Conservation (phyloP, 805 yeast genomes). For the Wickerhamiella lipophila region DNA sequence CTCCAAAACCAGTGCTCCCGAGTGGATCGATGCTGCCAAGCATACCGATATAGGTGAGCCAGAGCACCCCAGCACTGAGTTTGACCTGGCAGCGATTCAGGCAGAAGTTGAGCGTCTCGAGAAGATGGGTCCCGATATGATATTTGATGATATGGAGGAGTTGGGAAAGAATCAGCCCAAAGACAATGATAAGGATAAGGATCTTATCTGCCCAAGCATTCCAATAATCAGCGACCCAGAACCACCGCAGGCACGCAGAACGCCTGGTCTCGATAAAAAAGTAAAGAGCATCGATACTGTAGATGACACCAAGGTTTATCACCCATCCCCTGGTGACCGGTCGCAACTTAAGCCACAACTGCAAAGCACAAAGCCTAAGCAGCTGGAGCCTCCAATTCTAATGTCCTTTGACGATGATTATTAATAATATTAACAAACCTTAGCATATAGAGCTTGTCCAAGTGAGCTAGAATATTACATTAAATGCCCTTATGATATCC, state of each 20-base stretch:
- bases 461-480: no score
- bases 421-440: not conserved
- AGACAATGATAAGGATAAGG: not conserved
- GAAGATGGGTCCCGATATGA: constrained; percentile 18
- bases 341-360: not conserved
- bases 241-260: constrained; percentile 4
- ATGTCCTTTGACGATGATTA: constrained; percentile 6
- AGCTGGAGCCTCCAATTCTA: constrained; percentile 1
- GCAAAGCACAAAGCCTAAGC: not conserved
- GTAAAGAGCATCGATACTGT: not conserved
- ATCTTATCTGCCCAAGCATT: not conserved
- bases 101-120: constrained; percentile 28
- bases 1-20: constrained; percentile 35
- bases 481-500: no score
- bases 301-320: not conserved
- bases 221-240: not conserved
- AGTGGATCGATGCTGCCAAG: constrained; percentile 42
- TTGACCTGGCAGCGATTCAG: constrained; percentile 31
- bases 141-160: constrained; percentile 19
- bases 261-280: not conserved
- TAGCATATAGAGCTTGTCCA: no score
- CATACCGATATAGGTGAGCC: constrained; percentile 37
- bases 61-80: constrained; percentile 26
- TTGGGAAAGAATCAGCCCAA: not conserved
- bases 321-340: not conserved